Percentiles rank a stretch among this genome's conserved stretches.
These are phyloP conservation scores for Letharia columbiana DNA, from an alignment of 495 filamentous ascomycete genomes.

Conservation along the genomic window DNA sequence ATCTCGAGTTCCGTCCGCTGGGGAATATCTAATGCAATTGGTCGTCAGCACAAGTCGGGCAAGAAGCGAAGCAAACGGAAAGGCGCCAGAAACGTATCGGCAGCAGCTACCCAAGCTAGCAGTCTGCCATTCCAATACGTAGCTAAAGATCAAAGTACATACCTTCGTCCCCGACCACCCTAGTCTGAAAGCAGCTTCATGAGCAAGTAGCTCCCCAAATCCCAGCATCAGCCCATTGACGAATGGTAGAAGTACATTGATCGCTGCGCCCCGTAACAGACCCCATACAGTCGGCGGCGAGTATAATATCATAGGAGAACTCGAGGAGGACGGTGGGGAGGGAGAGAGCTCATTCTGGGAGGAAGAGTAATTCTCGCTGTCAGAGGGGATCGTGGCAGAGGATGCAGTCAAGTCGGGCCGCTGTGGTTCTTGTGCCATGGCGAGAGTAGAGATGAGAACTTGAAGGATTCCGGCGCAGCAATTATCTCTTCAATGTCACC, in stretches of 20 bases:
- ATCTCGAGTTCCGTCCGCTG: slow-evolving; percentile 44
- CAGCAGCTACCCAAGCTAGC: neutral
- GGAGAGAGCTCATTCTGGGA: slow-evolving; percentile 54
- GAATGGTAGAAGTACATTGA: slow-evolving; percentile 91
- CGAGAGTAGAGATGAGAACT: slow-evolving; percentile 3
- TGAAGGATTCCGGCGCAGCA: neutral
- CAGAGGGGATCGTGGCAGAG: slow-evolving; percentile 74
- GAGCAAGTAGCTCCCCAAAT: slow-evolving; percentile 91
- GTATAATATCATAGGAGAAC: slow-evolving; percentile 79
- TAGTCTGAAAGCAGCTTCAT: slow-evolving; percentile 85
- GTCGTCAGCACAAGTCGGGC: slow-evolving; percentile 1
- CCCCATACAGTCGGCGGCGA: slow-evolving; percentile 78
- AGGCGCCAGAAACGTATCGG: neutral
- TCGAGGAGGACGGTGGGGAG: slow-evolving; percentile 55
- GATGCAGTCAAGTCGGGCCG: slow-evolving; percentile 60
- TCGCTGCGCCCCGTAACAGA: slow-evolving; percentile 77
- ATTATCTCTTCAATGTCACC: neutral
- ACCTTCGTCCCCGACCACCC: slow-evolving; percentile 94
- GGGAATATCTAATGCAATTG: slow-evolving; percentile 49
- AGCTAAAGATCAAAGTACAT: slow-evolving; percentile 24
- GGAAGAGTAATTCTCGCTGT: slow-evolving; percentile 82
- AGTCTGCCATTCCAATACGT: neutral
- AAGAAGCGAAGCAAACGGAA: neutral
- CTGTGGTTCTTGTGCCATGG: slow-evolving; percentile 15
- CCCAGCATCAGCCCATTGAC: slow-evolving; percentile 98